Percentiles rank a stretch among this genome's conserved stretches.
These are phyloP conservation scores for Kazachstania psychrophila DNA, from an alignment of 805 yeast species.

Conservation along the genomic window DNA sequence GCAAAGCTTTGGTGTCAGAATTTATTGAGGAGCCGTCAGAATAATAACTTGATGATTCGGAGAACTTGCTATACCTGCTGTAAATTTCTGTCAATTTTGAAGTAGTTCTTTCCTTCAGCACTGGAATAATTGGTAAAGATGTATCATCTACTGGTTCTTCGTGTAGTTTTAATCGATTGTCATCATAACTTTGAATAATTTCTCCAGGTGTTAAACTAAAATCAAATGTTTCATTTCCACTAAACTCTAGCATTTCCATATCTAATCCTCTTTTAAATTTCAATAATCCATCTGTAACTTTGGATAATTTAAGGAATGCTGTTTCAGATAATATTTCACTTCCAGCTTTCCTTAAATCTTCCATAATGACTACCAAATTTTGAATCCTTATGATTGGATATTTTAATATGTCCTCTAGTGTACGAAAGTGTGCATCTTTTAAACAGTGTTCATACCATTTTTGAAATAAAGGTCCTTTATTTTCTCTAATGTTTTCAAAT, in stretches of 20 bases:
- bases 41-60: constrained; percentile 8
- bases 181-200: constrained; percentile 22
- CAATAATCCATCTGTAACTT: constrained; percentile 7
- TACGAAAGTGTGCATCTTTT: constrained; percentile 18
- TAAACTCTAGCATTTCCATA: constrained; percentile 14
- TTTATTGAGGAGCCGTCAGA: neutral
- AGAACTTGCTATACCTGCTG: too few relatives aligned
- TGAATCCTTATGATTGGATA: constrained; percentile 28
- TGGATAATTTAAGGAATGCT: constrained; percentile 1
- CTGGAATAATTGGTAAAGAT: too few relatives aligned
- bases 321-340: neutral
- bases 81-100: too few relatives aligned
- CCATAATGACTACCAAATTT: constrained; percentile 17
- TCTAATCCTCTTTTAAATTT: constrained; percentile 12
- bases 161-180: too few relatives aligned
- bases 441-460: constrained; percentile 32
- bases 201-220: constrained; percentile 23
- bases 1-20: neutral
- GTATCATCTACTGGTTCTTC: too few relatives aligned
- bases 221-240: constrained; percentile 14
- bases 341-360: constrained; percentile 1
- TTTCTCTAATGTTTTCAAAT: constrained; percentile 13
- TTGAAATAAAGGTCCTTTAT: constrained; percentile 13
- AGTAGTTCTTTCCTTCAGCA: too few relatives aligned
- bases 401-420: constrained; percentile 26